Conservation (phyloP, 139 green algal genomes). For the Volvox reticuliferus region DNA sequence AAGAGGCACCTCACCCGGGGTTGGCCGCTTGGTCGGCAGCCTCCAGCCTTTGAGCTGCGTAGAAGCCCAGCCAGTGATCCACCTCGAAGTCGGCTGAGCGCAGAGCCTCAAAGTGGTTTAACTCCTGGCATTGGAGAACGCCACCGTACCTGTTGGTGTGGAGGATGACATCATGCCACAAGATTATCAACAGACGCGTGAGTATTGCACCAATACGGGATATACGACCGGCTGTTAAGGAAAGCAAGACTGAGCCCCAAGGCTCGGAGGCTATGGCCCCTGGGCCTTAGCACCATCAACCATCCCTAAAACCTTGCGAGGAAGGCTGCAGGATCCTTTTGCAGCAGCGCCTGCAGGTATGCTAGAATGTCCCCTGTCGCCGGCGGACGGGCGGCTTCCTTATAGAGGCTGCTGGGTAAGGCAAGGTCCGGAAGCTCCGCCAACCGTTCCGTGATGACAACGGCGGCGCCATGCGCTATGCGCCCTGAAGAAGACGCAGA, state of each 20-base stretch:
- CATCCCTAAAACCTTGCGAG: conserved; percentile 52
- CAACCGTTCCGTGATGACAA: conserved; percentile 18
- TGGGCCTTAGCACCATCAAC: too few species aligned
- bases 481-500: not conserved
- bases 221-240: too few species aligned
- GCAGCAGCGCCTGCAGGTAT: conserved; percentile 63
- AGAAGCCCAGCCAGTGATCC: conserved; percentile 60
- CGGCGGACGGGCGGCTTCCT: not conserved
- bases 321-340: conserved; percentile 69
- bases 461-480: not conserved
- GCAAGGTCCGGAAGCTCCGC: conserved; percentile 19
- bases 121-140: conserved; percentile 46
- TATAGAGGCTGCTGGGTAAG: conserved; percentile 43
- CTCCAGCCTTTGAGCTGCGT: conserved; percentile 40
- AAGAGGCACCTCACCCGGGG: conserved; percentile 14
- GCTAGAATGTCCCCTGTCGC: not conserved
- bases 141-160: conserved; percentile 34
- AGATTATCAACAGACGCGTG: too few species aligned
- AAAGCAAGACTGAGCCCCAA: too few species aligned
- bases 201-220: too few species aligned
- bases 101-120: conserved; percentile 59
- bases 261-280: too few species aligned
- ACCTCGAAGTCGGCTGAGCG: conserved; percentile 58
- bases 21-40: not conserved
- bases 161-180: not conserved